Conservation (phyloP, 257 asterid species). For the Prunella vulgaris region DNA sequence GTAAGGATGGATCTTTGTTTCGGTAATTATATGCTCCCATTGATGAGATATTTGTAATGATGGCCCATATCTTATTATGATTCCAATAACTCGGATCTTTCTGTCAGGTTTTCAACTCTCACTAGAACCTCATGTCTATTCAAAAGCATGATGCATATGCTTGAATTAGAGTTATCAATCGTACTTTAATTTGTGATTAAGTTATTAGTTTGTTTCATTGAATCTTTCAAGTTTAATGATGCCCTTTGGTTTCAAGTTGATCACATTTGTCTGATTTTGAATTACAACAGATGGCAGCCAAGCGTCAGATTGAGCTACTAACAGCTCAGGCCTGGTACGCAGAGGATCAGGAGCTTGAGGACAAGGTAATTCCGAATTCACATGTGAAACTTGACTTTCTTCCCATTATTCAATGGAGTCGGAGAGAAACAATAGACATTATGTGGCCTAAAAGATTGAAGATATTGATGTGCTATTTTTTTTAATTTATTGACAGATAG, state of each 20-base stretch:
- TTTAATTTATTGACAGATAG: constrained; percentile 48
- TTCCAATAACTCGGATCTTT: background rate
- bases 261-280: constrained; percentile 12
- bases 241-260: background rate
- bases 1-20: background rate
- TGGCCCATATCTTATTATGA: background rate
- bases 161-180: background rate
- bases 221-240: background rate
- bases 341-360: constrained; percentile 54
- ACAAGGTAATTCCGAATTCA: constrained; percentile 48
- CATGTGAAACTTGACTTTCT: background rate
- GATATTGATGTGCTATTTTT: constrained; percentile 10
- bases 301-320: constrained; percentile 67
- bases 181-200: background rate
- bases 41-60: too few species aligned
- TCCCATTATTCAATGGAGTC: background rate
- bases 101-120: background rate
- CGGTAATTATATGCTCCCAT: background rate
- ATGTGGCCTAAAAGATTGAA: background rate
- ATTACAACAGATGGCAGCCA: constrained; percentile 51
- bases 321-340: constrained; percentile 90
- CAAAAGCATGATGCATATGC: background rate
- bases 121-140: background rate
- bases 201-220: background rate
- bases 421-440: background rate